phyloP scores from a whole-genome alignment of 164 flowering plant genomes.

The Brasenia schreberi region DNA sequence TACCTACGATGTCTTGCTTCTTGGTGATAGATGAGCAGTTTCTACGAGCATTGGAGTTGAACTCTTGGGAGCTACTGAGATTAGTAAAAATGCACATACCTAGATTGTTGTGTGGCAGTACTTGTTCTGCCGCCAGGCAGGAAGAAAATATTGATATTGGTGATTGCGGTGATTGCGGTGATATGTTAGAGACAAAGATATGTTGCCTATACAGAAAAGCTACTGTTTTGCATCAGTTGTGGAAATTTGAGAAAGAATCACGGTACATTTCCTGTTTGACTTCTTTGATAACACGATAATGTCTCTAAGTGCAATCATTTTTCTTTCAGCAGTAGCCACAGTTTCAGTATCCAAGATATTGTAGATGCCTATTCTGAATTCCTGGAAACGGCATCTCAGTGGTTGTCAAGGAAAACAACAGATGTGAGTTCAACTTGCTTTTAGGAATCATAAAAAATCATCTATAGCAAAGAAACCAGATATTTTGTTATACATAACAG shows the following conservation, averaged over 20 bases:
- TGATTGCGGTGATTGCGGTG: constrained; percentile 25
- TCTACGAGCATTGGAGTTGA: constrained; percentile 66
- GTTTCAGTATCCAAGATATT: constrained; percentile 21
- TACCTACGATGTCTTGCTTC: constrained; percentile 37
- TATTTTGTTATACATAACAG: not conserved
- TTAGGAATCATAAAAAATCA: too few relatives aligned
- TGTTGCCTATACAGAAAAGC: constrained; percentile 52
- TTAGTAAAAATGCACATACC: constrained; percentile 61
- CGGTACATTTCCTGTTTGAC: too few relatives aligned
- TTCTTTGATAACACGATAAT: too few relatives aligned
- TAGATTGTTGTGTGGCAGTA: constrained; percentile 28
- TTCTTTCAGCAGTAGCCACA: too few relatives aligned
- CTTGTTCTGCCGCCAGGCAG: constrained; percentile 14
- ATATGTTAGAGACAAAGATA: constrained; percentile 25
- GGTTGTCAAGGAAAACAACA: constrained; percentile 75
- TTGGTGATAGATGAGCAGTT: constrained; percentile 33
- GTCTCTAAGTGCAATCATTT: too few relatives aligned
- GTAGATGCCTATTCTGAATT: constrained; percentile 51
- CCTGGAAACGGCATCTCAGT: constrained; percentile 52
- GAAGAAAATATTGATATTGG: constrained; percentile 11
- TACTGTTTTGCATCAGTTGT: constrained; percentile 34
- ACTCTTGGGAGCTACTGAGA: constrained; percentile 83
- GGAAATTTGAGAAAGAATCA: constrained; percentile 29
- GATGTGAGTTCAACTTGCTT: constrained; percentile 40
- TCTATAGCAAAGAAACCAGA: too few relatives aligned